A percentile compares a stretch with the other conserved stretches of the same genome.
Conservation (phyloP, 441 rosid species). For the Syzygium syzygioides region DNA sequence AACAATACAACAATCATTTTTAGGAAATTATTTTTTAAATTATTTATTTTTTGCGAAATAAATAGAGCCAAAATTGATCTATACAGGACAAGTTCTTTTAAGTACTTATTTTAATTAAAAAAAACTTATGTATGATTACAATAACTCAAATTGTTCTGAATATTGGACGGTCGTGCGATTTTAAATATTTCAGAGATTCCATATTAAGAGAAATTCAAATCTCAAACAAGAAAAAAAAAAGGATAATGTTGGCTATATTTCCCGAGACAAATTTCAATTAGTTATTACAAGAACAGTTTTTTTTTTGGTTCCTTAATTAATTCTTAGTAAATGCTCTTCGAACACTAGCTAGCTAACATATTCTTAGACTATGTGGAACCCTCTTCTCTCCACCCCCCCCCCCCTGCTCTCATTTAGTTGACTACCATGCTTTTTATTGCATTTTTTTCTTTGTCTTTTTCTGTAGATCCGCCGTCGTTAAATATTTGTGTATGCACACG, state of each 20-base stretch:
- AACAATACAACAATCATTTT: background rate
- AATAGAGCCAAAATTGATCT: fast-evolving
- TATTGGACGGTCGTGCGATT: fast-evolving
- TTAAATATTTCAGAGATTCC: background rate
- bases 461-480: background rate
- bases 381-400: background rate
- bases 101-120: background rate
- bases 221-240: background rate
- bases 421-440: background rate
- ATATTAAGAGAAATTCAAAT: background rate
- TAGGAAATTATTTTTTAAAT: background rate
- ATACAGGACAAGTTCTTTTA: background rate
- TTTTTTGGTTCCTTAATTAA: background rate
- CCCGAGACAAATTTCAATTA: background rate
- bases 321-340: background rate
- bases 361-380: background rate
- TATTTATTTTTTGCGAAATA: fast-evolving
- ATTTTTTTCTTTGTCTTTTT: background rate
- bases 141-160: background rate
- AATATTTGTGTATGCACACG: background rate
- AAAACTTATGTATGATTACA: background rate
- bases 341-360: background rate
- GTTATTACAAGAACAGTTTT: background rate
- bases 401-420: background rate
- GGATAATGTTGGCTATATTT: background rate